phyloP scores from a whole-genome alignment of 2,329 filamentous ascomycete species.

The Paracoccidioides lutzii region DNA sequence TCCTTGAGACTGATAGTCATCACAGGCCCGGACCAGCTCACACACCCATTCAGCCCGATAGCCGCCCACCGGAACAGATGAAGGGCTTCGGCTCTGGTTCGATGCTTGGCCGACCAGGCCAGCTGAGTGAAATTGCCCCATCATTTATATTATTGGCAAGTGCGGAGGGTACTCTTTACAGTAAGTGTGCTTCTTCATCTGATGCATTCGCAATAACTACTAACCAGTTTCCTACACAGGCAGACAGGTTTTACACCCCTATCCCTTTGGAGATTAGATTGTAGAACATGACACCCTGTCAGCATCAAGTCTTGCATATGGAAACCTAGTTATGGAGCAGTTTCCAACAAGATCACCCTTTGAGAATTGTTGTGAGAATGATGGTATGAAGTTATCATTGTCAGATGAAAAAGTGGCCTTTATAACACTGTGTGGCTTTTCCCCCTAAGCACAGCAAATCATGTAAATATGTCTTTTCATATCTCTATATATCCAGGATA shows the following conservation, averaged over 20 bases:
- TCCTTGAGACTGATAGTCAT: not conserved
- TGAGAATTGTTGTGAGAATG: too few relatives aligned
- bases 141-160: constrained; percentile 29
- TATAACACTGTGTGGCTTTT: too few relatives aligned
- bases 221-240: constrained; percentile 13
- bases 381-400: too few relatives aligned
- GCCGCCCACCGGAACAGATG: constrained; percentile 24
- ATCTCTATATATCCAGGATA: too few relatives aligned
- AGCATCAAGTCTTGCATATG: too few relatives aligned
- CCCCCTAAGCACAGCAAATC: too few relatives aligned
- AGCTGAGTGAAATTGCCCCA: constrained; percentile 29
- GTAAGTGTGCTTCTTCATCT: constrained; percentile 14
- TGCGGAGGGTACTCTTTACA: constrained; percentile 22
- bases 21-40: constrained; percentile 23
- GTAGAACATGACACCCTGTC: too few relatives aligned
- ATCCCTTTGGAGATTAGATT: constrained; percentile 26
- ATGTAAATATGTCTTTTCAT: too few relatives aligned
- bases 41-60: constrained; percentile 25
- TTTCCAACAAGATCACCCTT: too few relatives aligned
- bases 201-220: not conserved
- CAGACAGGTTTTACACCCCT: constrained; percentile 25
- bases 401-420: too few relatives aligned
- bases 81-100: constrained; percentile 19
- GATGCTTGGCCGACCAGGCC: constrained; percentile 23
- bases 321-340: too few relatives aligned